Conservation (phyloP, 1,284 basidiomycete species). For the Stygiomarasmius scandens region DNA sequence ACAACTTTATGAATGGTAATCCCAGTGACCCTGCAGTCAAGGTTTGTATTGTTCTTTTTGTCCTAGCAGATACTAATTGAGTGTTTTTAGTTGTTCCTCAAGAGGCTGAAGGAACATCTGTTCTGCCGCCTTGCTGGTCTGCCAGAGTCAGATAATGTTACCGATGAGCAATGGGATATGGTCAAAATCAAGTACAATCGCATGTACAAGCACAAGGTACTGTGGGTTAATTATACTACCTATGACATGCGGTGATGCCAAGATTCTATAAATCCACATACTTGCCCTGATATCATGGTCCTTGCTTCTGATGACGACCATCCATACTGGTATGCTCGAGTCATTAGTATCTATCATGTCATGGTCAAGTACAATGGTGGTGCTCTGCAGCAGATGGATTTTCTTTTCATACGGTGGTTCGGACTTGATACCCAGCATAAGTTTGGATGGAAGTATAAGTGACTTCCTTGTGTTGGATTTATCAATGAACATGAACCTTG, state of each 20-base stretch:
- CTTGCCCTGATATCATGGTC: slow-evolving; percentile 23
- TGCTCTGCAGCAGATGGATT: slow-evolving; percentile 1
- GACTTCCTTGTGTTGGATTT: slow-evolving; percentile 25
- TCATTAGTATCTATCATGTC: slow-evolving; percentile 19
- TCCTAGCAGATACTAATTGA: not conserved
- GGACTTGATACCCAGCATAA: not conserved
- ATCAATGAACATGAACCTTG: slow-evolving; percentile 18
- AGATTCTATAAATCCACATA: slow-evolving; percentile 25
- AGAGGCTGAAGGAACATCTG: not conserved
- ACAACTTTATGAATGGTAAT: not conserved
- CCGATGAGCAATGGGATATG: slow-evolving; percentile 23
- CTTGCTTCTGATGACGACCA: slow-evolving; percentile 11
- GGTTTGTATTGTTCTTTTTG: not conserved
- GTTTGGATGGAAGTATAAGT: not conserved
- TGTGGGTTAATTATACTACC: slow-evolving; percentile 29
- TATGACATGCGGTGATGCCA: slow-evolving; percentile 27
- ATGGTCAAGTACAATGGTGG: slow-evolving; percentile 28
- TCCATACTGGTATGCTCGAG: slow-evolving; percentile 16
- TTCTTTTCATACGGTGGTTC: slow-evolving; percentile 1
- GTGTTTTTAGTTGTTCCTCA: not conserved
- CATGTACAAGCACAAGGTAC: slow-evolving; percentile 22
- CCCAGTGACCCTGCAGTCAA: not conserved
- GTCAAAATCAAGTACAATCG: slow-evolving; percentile 16
- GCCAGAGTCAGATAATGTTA: slow-evolving; percentile 28
- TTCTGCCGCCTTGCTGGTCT: not conserved